phyloP scores from a whole-genome alignment of 2,329 filamentous ascomycete species.

The Aspergillus tanneri region DNA sequence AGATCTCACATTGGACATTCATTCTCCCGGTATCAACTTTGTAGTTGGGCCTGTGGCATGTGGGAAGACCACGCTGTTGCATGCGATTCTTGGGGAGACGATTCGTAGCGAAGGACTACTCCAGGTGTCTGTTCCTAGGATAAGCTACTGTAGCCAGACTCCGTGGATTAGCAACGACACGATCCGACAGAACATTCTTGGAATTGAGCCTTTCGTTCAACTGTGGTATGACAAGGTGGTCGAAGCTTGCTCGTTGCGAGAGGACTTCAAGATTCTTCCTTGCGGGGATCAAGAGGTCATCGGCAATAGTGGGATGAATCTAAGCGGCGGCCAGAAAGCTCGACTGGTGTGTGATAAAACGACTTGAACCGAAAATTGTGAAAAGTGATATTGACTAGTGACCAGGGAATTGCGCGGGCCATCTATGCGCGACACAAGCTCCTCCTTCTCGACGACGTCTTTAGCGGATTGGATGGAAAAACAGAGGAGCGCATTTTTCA shows the following conservation, averaged over 20 bases:
- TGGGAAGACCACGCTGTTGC: constrained; percentile 21
- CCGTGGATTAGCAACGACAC: constrained; percentile 19
- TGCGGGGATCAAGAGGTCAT: constrained; percentile 23
- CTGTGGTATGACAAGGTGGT: constrained; percentile 29
- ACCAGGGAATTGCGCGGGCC: not conserved
- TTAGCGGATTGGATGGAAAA: not conserved
- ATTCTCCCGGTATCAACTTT: constrained; percentile 17
- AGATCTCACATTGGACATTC: constrained; percentile 21
- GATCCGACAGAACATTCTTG: constrained; percentile 24
- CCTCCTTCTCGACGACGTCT: constrained; percentile 1
- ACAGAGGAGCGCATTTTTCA: constrained; percentile 33
- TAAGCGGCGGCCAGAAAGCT: constrained; percentile 7
- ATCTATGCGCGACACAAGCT: not conserved
- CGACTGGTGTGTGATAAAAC: not conserved
- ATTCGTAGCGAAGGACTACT: constrained; percentile 7
- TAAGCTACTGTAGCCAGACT: constrained; percentile 15
- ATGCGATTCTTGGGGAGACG: constrained; percentile 19
- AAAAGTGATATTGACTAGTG: too few species aligned
- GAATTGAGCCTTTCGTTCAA: constrained; percentile 16
- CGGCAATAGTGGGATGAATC: constrained; percentile 23
- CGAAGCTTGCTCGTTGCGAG: constrained; percentile 22
- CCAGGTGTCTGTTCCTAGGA: not conserved
- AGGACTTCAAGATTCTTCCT: constrained; percentile 24
- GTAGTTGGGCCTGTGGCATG: constrained; percentile 29
- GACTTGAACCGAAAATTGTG: too few species aligned